Percentiles rank a stretch among this genome's conserved stretches.
Evolutionary conservation across 1,284 basidiomycete species (phyloP).

Genomic region (Schizopora paradoxa): DNA sequence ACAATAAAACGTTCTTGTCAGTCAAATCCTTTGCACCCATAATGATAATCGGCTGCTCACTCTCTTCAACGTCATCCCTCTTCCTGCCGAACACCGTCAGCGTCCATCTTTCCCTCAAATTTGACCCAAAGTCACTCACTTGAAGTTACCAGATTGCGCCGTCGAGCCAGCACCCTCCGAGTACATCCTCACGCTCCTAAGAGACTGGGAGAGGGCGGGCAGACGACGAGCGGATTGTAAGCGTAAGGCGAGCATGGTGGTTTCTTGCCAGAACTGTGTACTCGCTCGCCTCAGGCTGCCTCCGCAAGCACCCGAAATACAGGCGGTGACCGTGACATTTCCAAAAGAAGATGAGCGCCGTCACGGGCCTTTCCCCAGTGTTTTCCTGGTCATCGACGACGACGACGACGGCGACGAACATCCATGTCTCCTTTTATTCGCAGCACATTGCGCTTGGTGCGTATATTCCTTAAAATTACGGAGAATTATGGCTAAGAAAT

Average conservation of each 20-base stretch:
- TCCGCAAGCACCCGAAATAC: background rate
- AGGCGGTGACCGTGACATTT: background rate
- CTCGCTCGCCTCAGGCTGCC: too few species aligned
- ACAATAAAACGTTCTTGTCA: slow-evolving; percentile 8
- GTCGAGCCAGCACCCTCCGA: slow-evolving; percentile 16
- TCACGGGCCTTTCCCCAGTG: background rate
- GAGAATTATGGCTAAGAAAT: background rate
- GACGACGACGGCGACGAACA: slow-evolving; percentile 5
- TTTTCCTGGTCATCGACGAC: slow-evolving; percentile 4
- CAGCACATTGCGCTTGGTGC: slow-evolving; percentile 14
- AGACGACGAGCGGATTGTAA: slow-evolving; percentile 1
- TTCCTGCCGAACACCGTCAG: slow-evolving; percentile 38
- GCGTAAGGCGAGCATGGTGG: slow-evolving; percentile 17
- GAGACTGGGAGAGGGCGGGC: slow-evolving; percentile 5
- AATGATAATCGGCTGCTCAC: slow-evolving; percentile 29
- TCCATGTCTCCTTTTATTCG: slow-evolving; percentile 3
- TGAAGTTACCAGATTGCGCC: slow-evolving; percentile 19
- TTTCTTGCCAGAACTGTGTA: background rate
- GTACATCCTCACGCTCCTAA: slow-evolving; percentile 12
- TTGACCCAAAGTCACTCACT: slow-evolving; percentile 9
- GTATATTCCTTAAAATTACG: background rate
- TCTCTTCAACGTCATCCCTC: slow-evolving; percentile 71
- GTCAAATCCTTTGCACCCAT: too few species aligned
- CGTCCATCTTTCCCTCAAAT: slow-evolving; percentile 12
- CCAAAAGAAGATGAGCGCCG: background rate